phyloP scores from a whole-genome alignment of 192 early-diverging fungal genomes.

The Podila verticillata region DNA sequence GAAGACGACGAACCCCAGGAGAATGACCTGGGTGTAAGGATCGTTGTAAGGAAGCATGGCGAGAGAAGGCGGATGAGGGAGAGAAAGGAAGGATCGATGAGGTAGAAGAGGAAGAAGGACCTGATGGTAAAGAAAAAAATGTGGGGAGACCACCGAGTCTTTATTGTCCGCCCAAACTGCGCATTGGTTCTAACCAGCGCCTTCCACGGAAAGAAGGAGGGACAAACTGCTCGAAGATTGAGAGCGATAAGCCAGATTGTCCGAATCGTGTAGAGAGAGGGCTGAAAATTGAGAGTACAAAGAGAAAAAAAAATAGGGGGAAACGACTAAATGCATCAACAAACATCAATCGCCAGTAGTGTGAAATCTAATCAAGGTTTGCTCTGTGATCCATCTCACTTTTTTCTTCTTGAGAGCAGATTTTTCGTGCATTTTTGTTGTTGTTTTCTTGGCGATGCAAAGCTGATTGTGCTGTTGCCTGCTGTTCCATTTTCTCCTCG shows the following conservation, averaged over 20 bases:
- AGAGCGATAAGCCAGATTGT: slow-evolving; percentile 4
- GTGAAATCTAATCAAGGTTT: slow-evolving; percentile 7
- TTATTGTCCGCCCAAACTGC: slow-evolving; percentile 3
- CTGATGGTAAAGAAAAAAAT: slow-evolving; percentile 5
- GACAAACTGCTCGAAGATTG: slow-evolving; percentile 3
- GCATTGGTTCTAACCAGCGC: slow-evolving; percentile 1
- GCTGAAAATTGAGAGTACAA: background rate
- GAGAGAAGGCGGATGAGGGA: slow-evolving; percentile 4
- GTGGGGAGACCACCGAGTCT: slow-evolving; percentile 2
- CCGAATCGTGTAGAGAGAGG: background rate
- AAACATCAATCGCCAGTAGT: background rate
- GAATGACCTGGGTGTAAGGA: slow-evolving; percentile 65
- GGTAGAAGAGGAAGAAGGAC: slow-evolving; percentile 6
- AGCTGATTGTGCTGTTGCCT: too few species aligned
- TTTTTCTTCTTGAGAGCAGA: background rate
- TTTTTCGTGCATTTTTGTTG: too few species aligned
- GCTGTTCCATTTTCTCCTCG: too few species aligned
- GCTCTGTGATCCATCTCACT: background rate
- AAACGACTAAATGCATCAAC: background rate
- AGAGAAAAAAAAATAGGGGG: background rate
- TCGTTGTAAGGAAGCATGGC: slow-evolving; percentile 51
- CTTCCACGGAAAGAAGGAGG: slow-evolving; percentile 4
- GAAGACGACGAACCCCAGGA: slow-evolving; percentile 68
- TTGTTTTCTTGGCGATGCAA: too few species aligned
- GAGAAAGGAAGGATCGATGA: background rate